Evolutionary conservation across 2,329 filamentous ascomycete genomes (phyloP), one percentile per base, ranked within the genome.

Genomic region (Kalmusia sp.): DNA sequence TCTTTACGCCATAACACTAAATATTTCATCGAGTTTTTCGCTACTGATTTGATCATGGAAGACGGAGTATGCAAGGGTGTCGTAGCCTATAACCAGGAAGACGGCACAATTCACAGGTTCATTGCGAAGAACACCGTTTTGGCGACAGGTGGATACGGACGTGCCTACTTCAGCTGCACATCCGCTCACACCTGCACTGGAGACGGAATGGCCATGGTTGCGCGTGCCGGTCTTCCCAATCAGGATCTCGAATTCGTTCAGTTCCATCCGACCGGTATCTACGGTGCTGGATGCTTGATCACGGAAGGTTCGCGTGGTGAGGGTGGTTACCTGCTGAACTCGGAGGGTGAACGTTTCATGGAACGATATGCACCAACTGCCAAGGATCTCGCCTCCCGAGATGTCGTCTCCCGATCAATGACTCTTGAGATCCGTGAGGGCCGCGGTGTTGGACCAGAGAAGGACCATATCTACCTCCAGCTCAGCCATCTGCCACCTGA

Each of bases 11-110:
- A 98, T 85, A 96, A 97, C 84, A 97, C 93, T 73, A 97, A 97
- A 84, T 99, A 97, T 85, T 98, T 99, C 81, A 97, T 99, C 77
- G 95, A 98, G 80, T 98, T 93, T 84, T 99, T 98, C 77, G 95
- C 93, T 68, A 85, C 96, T 64, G 95, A 98, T 75, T 82, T 98
- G 78, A 90, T 99, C 70, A 98, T 98, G 95, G 90, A 97, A 80
- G 91, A 96, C 70, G 93, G 93, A 57, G 90, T 93, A 78, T 98
- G 93, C 84, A 93, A 93, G 65, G 95, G 95, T 86, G 91, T 98
- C 64, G 84, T 98, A 64, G 93, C 93, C 55, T 97, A 97, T 81
- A 98, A 97, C 85, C 93, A 97, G 81, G 93, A 99, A 80, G 95
- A 99, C 73, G 95, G 95, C 62, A 98, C 93, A 27, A 87, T 98